Conservation (phyloP, 257 asterid species). For the Vinca minor region DNA sequence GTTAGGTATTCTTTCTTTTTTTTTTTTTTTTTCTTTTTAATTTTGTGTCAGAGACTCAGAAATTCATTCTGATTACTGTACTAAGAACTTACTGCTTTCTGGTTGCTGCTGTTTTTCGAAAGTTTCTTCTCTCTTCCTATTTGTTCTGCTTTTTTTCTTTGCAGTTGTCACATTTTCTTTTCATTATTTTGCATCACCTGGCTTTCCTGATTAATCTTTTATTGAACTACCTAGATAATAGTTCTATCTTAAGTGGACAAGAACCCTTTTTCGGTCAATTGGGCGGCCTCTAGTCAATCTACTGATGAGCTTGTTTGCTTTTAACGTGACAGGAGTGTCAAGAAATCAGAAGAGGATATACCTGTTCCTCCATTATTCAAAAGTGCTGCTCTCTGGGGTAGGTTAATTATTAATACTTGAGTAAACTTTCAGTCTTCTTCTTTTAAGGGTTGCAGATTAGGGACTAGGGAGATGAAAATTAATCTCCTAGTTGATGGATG, state of each 20-base stretch:
- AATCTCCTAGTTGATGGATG: not conserved
- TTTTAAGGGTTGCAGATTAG: too few relatives aligned
- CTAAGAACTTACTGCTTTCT: too few relatives aligned
- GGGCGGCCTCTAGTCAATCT: too few relatives aligned
- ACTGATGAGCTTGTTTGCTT: conserved; percentile 3
- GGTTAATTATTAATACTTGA: conserved; percentile 15
- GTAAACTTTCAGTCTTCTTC: not conserved
- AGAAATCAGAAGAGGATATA: conserved; percentile 75
- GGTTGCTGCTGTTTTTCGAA: too few relatives aligned
- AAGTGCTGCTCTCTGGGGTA: conserved; percentile 95
- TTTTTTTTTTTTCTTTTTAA: too few relatives aligned
- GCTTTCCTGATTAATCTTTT: conserved; percentile 1
- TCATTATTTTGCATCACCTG: not conserved
- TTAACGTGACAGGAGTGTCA: conserved; percentile 56
- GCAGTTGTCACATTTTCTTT: not conserved
- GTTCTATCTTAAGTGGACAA: not conserved
- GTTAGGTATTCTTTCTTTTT: too few relatives aligned
- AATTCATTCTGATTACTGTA: too few relatives aligned
- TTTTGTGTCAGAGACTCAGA: too few relatives aligned
- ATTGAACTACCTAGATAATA: not conserved
- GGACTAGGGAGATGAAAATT: not conserved
- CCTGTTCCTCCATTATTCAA: conserved; percentile 84
- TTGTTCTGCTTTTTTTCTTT: too few relatives aligned
- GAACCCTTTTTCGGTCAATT: too few relatives aligned
- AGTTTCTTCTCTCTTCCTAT: too few relatives aligned